Evolutionary conservation across 1,284 basidiomycete genomes (phyloP), one percentile per base, ranked within the genome.

Genomic region (Bjerkandera adusta): DNA sequence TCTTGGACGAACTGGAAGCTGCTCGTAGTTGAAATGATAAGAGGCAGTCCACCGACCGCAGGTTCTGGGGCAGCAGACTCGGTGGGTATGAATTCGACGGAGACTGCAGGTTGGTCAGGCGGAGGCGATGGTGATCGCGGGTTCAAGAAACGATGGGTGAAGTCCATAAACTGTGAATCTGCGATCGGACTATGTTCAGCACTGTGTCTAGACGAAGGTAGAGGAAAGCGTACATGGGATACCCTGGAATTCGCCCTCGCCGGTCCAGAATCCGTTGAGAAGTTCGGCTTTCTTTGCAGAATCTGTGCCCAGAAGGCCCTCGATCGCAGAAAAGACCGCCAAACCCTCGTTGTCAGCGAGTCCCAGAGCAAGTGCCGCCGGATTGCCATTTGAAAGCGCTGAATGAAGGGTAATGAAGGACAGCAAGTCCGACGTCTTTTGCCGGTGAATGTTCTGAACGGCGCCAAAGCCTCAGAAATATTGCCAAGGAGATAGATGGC

Each of bases 1-100:
- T 75, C 83, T 64, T 86, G 80, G 68, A 90, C 83, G 64, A 89
- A 90, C 56, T 77, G 79, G 71, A 89, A 83, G 63, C 77, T 76
- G 43, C 72, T 72, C 0, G 81, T 70, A 15, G 65, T 59, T 26
- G 67, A 62, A 25, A 68, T 49, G 43, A 65, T 57, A 30, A 65
- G 61, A 30, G 72, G 67, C 22, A 73, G 48, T 29, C 67, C 74
- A 16, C 57, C 57, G 11, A 71, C 62, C 10, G 68, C 50, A 33
- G 58, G 54, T 25, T 57, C 62, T 32, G 63, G 56, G 6, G 60
- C 55, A 13, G 60, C 49, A 4, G 51, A 46, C 1, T 37, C 50
- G 20, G 18, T n/a, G 3, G 36, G 18, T 8, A 52, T 37, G 36
- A 41, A 39, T 13, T 52, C 50, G 15, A 43, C 46, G 16, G 33